Conservation (phyloP, 495 filamentous ascomycete genomes). For the Parmelia sp. region DNA sequence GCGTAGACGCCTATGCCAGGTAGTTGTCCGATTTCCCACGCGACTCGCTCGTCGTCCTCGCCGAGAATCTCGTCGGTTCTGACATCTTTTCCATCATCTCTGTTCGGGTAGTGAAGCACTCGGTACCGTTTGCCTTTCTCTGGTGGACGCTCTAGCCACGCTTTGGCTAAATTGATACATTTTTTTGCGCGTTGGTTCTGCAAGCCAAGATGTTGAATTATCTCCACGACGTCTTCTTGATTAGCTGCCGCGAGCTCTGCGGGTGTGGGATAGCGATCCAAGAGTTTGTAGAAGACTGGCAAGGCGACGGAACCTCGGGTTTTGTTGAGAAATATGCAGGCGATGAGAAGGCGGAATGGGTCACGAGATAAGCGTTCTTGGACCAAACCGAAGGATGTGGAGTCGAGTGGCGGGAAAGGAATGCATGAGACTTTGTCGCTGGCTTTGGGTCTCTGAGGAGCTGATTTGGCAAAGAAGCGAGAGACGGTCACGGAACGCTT, state of each 20-base stretch:
- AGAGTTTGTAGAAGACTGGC: conserved; percentile 66
- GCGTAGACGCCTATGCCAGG: conserved; percentile 81
- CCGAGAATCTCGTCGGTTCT: conserved; percentile 41
- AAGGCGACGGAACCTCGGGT: conserved; percentile 69
- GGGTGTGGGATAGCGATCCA: conserved; percentile 61
- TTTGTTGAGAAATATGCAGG: conserved; percentile 75
- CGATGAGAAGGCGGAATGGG: conserved; percentile 68
- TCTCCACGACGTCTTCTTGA: conserved; percentile 47
- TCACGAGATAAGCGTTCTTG: conserved; percentile 70
- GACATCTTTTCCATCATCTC: conserved; percentile 50
- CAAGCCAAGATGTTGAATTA: conserved; percentile 71
- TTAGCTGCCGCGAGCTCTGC: conserved; percentile 55
- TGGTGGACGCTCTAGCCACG: conserved; percentile 64
- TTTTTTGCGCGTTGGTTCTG: conserved; percentile 55
- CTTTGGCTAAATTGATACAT: conserved; percentile 61
- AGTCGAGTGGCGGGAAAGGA: conserved; percentile 62
- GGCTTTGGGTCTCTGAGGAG: conserved; percentile 19
- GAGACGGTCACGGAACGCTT: conserved; percentile 29
- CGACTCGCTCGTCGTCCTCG: conserved; percentile 40
- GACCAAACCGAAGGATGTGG: conserved; percentile 64
- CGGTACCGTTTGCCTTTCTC: conserved; percentile 51
- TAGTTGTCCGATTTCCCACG: conserved; percentile 83
- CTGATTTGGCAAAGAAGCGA: conserved; percentile 36
- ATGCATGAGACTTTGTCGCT: conserved; percentile 54
- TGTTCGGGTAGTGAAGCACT: conserved; percentile 61